Base-by-base conservation (phyloP, 805 yeast species). In the Vanderwaltozyma yarrowii region DNA sequence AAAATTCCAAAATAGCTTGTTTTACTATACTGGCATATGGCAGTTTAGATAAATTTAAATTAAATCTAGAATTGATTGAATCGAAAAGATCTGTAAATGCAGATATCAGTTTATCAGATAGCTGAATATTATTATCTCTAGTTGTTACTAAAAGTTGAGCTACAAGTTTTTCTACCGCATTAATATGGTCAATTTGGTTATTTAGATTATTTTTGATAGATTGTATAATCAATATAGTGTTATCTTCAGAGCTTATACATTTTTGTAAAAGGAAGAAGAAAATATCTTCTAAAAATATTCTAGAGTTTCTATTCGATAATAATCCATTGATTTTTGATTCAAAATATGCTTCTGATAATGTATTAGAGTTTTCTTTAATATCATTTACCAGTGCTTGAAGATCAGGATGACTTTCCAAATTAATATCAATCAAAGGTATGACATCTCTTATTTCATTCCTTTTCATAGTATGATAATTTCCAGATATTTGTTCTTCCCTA, bases 221-320 rank as follows among this genome's bases (percentile, higher is more conserved):
- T 5, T 46, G 39, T 4, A 46, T 38, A 10, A 50, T 35, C 7
- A 48, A 34, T 8, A 33, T 24, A 3, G 51, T 35, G 21, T 45
- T 40, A 12, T 35, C 36, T 4, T 24, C 25, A 12, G 52, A 40
- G 17, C 41, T 42, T 18, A 45, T 43, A 33, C 46, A 43, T 24
- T 46, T 48, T 16, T 54, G 57, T 33, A 54, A 40, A 16, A 54
- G 21, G 36, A 44, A 55, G 29, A 45, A 41, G 32, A 49, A 56
- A 10, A 51, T 62, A 53, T 49, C 79, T 54, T 15, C 60, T 3
- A 47, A 32, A 23, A 47, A 79, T 5, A 53, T 12, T 9, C 44
- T 41, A 2, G 41, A 30, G 27, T 8, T 37, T 34, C 17, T 23
- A 18, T 32, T 37, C 39, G 15, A 24, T 14, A 13, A 41, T 40